Evolutionary conservation across 1,139 yeast species (phyloP), one percentile per base, ranked within the genome.

Genomic region (Protomyces inundatus): DNA sequence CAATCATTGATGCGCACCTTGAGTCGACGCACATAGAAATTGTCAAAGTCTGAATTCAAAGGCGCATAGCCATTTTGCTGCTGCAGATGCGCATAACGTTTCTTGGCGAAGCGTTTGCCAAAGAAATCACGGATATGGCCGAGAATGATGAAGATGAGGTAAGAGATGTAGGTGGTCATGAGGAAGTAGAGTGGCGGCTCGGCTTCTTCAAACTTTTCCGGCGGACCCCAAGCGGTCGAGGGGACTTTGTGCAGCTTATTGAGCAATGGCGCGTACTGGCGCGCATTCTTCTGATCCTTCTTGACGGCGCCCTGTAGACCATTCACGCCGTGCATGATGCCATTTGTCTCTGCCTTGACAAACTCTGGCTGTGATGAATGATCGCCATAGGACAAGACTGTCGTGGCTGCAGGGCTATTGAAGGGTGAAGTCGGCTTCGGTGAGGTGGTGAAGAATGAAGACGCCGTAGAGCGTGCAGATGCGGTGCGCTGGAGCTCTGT

Each of bases 31-130:
- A 91, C 87, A 75, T 91, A 93, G 73, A 93, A 95, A 70, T 89
- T 85, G 75, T 93, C 99, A 74, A 93, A 91, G 57, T 90, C 95
- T 55, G 95, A 88, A 71, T 87, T 88, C 87, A 97, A 87, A 48
- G 99, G 98, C 40, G 98, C 98, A 72, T 89, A 86, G 0, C 99
- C 99, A 73, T 93, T 85, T 68, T 82, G 80, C 72, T 88, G 95
- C 62, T 87, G 78, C 67, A 91, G 80, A 70, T 88, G 87, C 55
- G 78, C 77, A 74, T 86, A 86, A 67, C 81, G 81, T 61, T 83
- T 79, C 33, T 88, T 87, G 71, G 82, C 82, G 74, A 91, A 87
- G 35, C 80, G 77, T 73, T 87, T 84, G 59, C 96, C 97, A 67
- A 90, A 82, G 73, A 87, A 91, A 76, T 93, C 99, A 70, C 91